Conservation (phyloP, 2,329 filamentous ascomycete species). For the Epichloe coenophiala region DNA sequence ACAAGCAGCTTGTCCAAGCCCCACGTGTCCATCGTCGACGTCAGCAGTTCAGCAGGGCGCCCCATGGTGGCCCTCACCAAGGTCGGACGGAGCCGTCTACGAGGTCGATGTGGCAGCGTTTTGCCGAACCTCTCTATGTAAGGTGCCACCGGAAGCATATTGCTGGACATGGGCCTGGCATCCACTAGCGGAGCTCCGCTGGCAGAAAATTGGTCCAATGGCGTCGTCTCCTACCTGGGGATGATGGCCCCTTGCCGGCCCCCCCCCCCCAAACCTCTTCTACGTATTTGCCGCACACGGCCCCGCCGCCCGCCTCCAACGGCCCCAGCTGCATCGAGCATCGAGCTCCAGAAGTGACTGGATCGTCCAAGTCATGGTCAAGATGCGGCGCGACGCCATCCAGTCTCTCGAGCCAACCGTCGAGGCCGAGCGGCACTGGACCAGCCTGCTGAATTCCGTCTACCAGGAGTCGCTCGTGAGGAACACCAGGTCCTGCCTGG, state of each 20-base stretch:
- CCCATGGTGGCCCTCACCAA: conserved; percentile 27
- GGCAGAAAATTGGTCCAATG: neutral
- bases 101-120: too few species aligned
- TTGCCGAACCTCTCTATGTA: too few species aligned
- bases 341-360: conserved; percentile 5
- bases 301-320: conserved; percentile 8
- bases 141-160: conserved; percentile 1
- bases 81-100: conserved; percentile 25
- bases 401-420: neutral
- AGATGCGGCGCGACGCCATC: neutral
- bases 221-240: neutral
- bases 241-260: neutral
- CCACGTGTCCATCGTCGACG: conserved; percentile 28
- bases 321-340: conserved; percentile 8
- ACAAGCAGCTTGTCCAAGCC: conserved; percentile 32
- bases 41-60: conserved; percentile 26
- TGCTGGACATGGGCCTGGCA: neutral
- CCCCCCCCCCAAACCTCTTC: neutral
- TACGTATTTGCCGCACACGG: conserved; percentile 6
- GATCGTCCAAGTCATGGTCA: neutral
- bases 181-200: neutral
- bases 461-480: neutral
- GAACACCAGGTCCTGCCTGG: neutral
- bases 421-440: neutral
- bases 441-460: neutral